phyloP scores from a whole-genome alignment of 768 basidiomycete species.

The Mycena maculata region DNA sequence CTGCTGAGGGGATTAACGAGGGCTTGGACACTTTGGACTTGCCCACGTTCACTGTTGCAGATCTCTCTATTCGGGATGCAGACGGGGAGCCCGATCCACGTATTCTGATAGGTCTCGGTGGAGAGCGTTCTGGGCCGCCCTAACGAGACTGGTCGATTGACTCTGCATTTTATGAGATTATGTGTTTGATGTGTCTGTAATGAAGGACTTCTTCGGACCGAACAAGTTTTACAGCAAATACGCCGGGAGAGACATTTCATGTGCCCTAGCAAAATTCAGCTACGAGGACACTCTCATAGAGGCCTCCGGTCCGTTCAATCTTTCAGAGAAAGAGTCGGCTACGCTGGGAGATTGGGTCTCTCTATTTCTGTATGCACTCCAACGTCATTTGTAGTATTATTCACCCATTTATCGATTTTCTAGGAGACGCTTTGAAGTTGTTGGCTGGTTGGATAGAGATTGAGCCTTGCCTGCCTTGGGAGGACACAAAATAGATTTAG shows the following conservation, averaged over 20 bases:
- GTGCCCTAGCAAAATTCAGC: background rate
- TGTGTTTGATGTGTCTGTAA: background rate
- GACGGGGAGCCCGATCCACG: background rate
- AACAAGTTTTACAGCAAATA: conserved; percentile 1
- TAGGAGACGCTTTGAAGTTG: background rate
- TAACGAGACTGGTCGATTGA: too few species aligned
- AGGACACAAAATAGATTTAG: background rate
- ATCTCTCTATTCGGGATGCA: background rate
- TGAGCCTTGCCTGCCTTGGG: background rate
- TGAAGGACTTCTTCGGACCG: background rate
- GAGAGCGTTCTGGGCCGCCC: too few species aligned
- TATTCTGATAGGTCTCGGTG: background rate
- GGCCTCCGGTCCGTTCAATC: background rate
- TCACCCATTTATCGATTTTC: background rate
- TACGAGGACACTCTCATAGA: background rate
- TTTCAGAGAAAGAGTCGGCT: background rate
- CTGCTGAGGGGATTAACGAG: too few species aligned
- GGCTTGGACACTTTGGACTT: too few species aligned
- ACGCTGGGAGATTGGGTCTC: background rate
- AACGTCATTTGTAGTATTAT: background rate
- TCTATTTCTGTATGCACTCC: background rate
- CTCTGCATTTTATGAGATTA: background rate
- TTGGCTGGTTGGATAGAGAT: background rate
- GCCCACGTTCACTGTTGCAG: too few species aligned
- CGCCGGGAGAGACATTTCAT: background rate